Percentiles rank a stretch among this genome's conserved stretches.
Conservation (phyloP, 176 grass and related monocot genomes). For the Aegilops umbellulata region DNA sequence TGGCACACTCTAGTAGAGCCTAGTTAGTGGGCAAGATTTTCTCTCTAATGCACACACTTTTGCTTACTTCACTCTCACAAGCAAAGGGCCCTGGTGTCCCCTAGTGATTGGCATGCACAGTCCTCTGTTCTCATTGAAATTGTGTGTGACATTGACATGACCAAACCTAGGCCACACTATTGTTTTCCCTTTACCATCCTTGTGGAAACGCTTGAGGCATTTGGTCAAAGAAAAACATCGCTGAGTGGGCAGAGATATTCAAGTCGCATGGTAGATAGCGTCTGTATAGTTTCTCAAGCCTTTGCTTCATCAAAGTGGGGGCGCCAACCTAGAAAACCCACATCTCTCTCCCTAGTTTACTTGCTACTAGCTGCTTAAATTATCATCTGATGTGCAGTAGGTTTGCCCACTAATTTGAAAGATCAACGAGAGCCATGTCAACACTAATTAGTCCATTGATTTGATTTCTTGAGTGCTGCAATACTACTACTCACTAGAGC, state of each 20-base stretch:
- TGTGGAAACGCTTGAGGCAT: constrained; percentile 17
- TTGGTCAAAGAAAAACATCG: constrained; percentile 61
- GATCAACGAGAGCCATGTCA: constrained; percentile 19
- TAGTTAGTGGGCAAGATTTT: constrained; percentile 27
- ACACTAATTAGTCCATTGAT: constrained; percentile 12
- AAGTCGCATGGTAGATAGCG: constrained; percentile 44
- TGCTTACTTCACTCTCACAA: constrained; percentile 51
- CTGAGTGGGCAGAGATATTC: constrained; percentile 21
- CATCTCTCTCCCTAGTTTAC: neutral
- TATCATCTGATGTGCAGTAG: constrained; percentile 19
- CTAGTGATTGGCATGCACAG: constrained; percentile 47
- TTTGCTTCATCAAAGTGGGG: constrained; percentile 29
- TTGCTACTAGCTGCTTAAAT: constrained; percentile 8
- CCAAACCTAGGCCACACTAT: constrained; percentile 39
- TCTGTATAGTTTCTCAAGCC: constrained; percentile 17
- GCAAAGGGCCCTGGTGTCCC: constrained; percentile 49
- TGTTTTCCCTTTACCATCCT: neutral
- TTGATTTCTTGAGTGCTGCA: constrained; percentile 27
- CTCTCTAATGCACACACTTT: constrained; percentile 39
- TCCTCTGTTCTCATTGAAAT: constrained; percentile 41
- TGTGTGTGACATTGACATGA: constrained; percentile 51
- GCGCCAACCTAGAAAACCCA: neutral
- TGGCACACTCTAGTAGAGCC: constrained; percentile 29
- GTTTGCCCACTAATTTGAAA: constrained; percentile 24
- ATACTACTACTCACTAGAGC: neutral